Evolutionary conservation across 2,329 filamentous ascomycete species (phyloP).

Genomic region (Talaromyces pinophilus): DNA sequence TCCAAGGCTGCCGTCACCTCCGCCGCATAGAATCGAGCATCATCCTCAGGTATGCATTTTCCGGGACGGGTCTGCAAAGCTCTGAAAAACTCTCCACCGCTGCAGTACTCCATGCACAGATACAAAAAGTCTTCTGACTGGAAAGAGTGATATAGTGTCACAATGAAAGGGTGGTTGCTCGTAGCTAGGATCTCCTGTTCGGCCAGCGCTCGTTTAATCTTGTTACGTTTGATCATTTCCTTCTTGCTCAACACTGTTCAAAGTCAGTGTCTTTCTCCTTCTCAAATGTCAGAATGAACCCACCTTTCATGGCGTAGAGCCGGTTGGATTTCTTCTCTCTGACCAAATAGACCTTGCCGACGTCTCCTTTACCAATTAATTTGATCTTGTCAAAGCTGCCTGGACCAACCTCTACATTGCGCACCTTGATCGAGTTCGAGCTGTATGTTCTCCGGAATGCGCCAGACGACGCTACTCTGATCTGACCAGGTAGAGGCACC

Average conservation of each 20-base stretch:
- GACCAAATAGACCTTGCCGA: slow-evolving; percentile 97
- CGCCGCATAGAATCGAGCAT: slow-evolving; percentile 93
- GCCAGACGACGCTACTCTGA: slow-evolving; percentile 57
- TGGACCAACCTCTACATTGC: slow-evolving; percentile 93
- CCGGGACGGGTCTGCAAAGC: slow-evolving; percentile 93
- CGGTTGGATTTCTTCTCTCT: slow-evolving; percentile 96
- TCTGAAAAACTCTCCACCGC: slow-evolving; percentile 96
- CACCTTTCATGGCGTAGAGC: slow-evolving; percentile 98
- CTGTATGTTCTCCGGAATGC: slow-evolving; percentile 95
- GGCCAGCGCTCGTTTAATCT: slow-evolving; percentile 96
- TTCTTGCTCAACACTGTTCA: slow-evolving; percentile 90
- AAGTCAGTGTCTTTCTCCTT: slow-evolving; percentile 41
- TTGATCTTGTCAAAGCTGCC: slow-evolving; percentile 99
- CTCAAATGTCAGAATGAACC: slow-evolving; percentile 30
- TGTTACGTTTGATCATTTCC: slow-evolving; percentile 99
- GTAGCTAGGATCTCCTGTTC: slow-evolving; percentile 98
- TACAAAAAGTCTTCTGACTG: slow-evolving; percentile 98
- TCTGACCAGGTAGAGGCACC: slow-evolving; percentile 66
- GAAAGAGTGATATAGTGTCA: slow-evolving; percentile 97
- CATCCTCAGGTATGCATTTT: slow-evolving; percentile 96
- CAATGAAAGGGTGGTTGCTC: slow-evolving; percentile 98
- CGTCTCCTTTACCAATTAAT: slow-evolving; percentile 96
- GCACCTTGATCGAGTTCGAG: slow-evolving; percentile 98
- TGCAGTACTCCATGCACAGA: slow-evolving; percentile 99
- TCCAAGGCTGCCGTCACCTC: slow-evolving; percentile 96